These are phyloP conservation scores for Penicillium chermesinum DNA, from an alignment of 495 filamentous ascomycete species.

Conservation along the genomic window DNA sequence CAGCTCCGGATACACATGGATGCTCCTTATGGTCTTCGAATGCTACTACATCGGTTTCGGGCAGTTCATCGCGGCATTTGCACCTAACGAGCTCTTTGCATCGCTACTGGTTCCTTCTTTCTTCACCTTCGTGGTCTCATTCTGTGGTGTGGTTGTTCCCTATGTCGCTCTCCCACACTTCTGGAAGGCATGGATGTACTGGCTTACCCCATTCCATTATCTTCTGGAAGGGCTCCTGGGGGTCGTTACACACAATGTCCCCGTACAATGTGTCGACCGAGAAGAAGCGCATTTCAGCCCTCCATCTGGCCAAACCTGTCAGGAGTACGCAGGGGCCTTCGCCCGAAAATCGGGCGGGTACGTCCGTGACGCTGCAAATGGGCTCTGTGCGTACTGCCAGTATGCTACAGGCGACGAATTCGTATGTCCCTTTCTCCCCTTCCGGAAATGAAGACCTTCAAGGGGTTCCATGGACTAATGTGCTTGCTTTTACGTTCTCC, in stretches of 20 bases:
- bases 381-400: conserved; percentile 58
- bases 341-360: conserved; percentile 45
- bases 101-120: conserved; percentile 62
- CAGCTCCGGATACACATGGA: conserved; percentile 50
- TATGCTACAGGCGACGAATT: conserved; percentile 54
- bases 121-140: conserved; percentile 58
- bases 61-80: conserved; percentile 69
- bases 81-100: conserved; percentile 67
- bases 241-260: conserved; percentile 48
- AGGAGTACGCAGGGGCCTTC: conserved; percentile 45
- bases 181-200: conserved; percentile 67
- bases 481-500: conserved; percentile 14
- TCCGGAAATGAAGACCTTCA: too few relatives aligned
- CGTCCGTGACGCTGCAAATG: conserved; percentile 39
- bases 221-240: conserved; percentile 54
- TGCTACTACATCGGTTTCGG: conserved; percentile 69
- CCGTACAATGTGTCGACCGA: conserved; percentile 47
- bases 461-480: neutral
- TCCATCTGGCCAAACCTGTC: conserved; percentile 47
- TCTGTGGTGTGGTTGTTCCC: conserved; percentile 61
- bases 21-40: conserved; percentile 63
- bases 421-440: too few relatives aligned
- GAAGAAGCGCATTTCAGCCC: conserved; percentile 56
- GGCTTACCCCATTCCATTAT: conserved; percentile 59
- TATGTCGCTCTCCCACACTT: conserved; percentile 51